Evolutionary conservation across 805 yeast species (phyloP), one percentile per base, ranked within the genome.

Genomic region (Cyberlindnera euphorbiae): DNA sequence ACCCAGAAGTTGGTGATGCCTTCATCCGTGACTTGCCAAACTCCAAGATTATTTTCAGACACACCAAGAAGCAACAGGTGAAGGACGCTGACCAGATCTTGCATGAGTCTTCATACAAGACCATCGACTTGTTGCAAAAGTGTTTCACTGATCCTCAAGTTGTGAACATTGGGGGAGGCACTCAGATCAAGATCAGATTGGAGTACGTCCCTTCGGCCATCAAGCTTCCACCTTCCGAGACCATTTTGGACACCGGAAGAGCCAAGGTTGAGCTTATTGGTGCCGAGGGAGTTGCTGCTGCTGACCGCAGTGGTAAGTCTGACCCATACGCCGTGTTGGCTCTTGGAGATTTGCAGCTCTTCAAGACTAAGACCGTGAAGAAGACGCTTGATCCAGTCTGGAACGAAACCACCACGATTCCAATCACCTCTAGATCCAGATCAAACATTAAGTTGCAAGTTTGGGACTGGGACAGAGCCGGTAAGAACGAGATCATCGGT

Each of bases 401-500:
- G 89, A 79, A 85, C 55, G 93, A 85, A 49, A 58, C 63, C 7
- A 64, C 74, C 17, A 67, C 66, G 4, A 59, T 86, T 46, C 79
- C 83, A 4, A 58, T 83, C 39, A 67, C 73, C 25, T 81, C 93
- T 0, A 74, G 86, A 57, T 62, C 77, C 2, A 71, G 82, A 53
- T 63, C 73, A 17, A 49, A 62, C 13, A 55, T 82, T 19, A 43
- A 58, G 23, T 47, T 79, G 17, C 71, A 69, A 30, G 75, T 79
- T 13, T 73, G 62, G 50, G 93, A 84, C 58, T 84, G 90, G 90
- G 93, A 84, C 59, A 68, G 81, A 54, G 73, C 88, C 17, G 89
- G 85, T 44, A 73, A 69, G 34, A 76, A 79, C 58, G 83, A 77
- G 44, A 54, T 68, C 17, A 57, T 84, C 33, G 89, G 89, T 28